phyloP scores from a whole-genome alignment of 2,329 filamentous ascomycete genomes.

The Colletotrichum euphorbiae region DNA sequence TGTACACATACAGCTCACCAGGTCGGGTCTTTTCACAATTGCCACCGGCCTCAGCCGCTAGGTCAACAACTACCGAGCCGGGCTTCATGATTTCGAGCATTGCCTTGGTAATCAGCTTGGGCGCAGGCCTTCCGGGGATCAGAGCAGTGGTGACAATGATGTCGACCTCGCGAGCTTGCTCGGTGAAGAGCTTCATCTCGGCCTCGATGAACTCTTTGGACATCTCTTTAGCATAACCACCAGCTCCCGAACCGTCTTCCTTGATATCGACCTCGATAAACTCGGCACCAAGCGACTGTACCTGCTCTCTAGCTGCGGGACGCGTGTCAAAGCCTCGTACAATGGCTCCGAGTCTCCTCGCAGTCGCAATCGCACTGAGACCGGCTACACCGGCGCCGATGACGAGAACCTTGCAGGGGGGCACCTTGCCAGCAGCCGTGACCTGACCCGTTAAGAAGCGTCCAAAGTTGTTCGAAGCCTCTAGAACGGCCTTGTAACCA shows the following conservation, averaged over 20 bases:
- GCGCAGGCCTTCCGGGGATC: conserved; percentile 86
- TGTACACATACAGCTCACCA: conserved; percentile 76
- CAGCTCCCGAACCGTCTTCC: conserved; percentile 85
- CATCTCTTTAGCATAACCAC: conserved; percentile 94
- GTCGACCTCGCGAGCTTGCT: conserved; percentile 88
- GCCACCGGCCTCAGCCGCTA: conserved; percentile 88
- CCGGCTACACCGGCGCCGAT: conserved; percentile 93
- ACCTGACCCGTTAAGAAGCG: conserved; percentile 90
- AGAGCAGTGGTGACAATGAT: conserved; percentile 94
- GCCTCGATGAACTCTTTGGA: conserved; percentile 93
- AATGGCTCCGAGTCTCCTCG: conserved; percentile 87
- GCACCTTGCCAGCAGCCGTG: conserved; percentile 90
- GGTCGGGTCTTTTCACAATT: conserved; percentile 87
- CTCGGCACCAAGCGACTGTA: conserved; percentile 89
- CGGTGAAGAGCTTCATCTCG: conserved; percentile 91
- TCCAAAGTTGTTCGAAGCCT: conserved; percentile 90
- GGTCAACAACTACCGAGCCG: conserved; percentile 87
- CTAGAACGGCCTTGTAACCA: conserved; percentile 90
- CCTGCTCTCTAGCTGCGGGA: conserved; percentile 87
- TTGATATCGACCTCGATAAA: conserved; percentile 88
- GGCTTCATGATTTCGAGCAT: conserved; percentile 90
- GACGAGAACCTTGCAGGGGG: conserved; percentile 88
- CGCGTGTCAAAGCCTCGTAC: conserved; percentile 93
- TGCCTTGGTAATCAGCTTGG: conserved; percentile 83
- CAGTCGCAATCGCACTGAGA: conserved; percentile 87